phyloP scores from a whole-genome alignment of 2,329 filamentous ascomycete species.

The Phialophora verrucosa region DNA sequence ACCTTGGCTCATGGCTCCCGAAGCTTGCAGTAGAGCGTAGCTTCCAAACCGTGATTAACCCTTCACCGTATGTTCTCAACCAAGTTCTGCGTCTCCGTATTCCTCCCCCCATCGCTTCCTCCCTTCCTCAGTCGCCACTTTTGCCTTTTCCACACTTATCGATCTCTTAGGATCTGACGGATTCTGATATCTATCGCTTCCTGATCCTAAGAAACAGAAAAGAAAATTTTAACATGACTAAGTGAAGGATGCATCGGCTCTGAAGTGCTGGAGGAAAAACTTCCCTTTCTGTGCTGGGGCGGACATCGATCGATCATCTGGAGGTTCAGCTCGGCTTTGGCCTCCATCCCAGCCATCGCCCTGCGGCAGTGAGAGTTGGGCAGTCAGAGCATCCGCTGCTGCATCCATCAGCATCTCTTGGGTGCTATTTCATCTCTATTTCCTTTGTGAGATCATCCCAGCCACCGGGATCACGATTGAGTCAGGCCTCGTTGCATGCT shows the following conservation, averaged over 20 bases:
- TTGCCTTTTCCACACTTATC: not conserved
- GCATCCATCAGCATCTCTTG: not conserved
- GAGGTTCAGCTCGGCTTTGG: not conserved
- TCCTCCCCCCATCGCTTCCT: not conserved
- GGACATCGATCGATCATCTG: constrained; percentile 13
- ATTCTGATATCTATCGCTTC: not conserved
- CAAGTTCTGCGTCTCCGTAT: not conserved
- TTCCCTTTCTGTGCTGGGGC: constrained; percentile 9
- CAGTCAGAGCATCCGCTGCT: not conserved
- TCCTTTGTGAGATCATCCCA: not conserved
- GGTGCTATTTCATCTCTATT: not conserved
- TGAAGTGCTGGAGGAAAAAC: not conserved
- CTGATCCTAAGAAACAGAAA: not conserved
- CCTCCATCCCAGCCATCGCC: constrained; percentile 10
- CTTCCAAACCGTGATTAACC: not conserved
- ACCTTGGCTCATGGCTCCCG: too few relatives aligned
- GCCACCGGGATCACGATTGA: not conserved
- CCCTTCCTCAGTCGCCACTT: not conserved
- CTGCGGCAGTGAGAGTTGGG: not conserved
- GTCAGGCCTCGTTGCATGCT: not conserved
- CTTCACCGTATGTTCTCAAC: not conserved
- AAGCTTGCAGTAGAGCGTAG: too few relatives aligned
- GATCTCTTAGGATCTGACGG: not conserved
- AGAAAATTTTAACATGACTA: not conserved
- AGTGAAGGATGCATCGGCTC: not conserved